Evolutionary conservation across 164 flowering plant genomes (phyloP).

Genomic region (Protea cynaroides): DNA sequence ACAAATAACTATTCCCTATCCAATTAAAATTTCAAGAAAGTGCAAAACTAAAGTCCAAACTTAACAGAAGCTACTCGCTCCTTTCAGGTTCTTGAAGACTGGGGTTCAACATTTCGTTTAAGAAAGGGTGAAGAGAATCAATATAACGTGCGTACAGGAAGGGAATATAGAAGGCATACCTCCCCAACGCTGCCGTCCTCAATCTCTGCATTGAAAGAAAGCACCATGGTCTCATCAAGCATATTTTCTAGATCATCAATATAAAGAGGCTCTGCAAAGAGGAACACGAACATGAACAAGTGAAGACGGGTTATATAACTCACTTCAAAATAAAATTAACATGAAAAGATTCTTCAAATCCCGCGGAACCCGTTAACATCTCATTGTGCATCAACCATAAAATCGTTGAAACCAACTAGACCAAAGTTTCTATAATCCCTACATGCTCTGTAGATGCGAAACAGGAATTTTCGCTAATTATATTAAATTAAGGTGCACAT

Average conservation of each 20-base stretch:
- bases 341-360: background rate
- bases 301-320: background rate
- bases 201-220: slow-evolving; percentile 28
- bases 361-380: too few relatives aligned
- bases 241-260: slow-evolving; percentile 36
- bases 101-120: too few relatives aligned
- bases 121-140: too few relatives aligned
- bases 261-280: slow-evolving; percentile 21
- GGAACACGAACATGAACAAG: background rate
- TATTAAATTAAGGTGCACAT: background rate
- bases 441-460: too few relatives aligned
- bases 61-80: background rate
- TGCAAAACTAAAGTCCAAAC: background rate
- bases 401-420: too few relatives aligned
- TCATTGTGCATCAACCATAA: too few relatives aligned
- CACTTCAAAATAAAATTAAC: background rate
- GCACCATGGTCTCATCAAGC: slow-evolving; percentile 33
- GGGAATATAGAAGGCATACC: background rate
- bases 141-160: too few relatives aligned
- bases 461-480: too few relatives aligned
- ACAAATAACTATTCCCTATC: background rate
- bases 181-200: too few relatives aligned
- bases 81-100: too few relatives aligned
- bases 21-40: background rate
- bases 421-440: too few relatives aligned